phyloP scores from a whole-genome alignment of 2,329 filamentous ascomycete species.

The Penicillium sp. region DNA sequence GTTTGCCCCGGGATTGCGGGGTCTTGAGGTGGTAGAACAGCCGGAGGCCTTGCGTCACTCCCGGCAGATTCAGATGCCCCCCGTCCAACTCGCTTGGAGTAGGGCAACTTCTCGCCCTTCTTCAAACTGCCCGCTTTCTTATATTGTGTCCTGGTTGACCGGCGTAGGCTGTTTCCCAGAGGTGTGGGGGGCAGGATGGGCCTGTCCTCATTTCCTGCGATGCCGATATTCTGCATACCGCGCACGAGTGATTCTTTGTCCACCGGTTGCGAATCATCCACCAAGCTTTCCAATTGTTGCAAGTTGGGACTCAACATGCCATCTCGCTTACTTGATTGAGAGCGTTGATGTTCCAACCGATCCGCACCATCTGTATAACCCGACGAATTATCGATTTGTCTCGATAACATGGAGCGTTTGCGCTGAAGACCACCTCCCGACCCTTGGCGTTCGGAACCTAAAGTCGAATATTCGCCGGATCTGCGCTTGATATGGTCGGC shows the following conservation, averaged over 20 bases:
- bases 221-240: constrained; percentile 39
- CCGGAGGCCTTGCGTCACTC: constrained; percentile 34
- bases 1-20: constrained; percentile 28
- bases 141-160: constrained; percentile 88
- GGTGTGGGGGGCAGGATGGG: constrained; percentile 71
- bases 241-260: constrained; percentile 51
- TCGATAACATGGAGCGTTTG: constrained; percentile 92
- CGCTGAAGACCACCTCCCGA: constrained; percentile 58
- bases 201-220: constrained; percentile 56
- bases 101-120: constrained; percentile 64
- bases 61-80: constrained; percentile 52
- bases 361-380: constrained; percentile 79
- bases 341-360: constrained; percentile 63
- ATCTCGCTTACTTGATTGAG: constrained; percentile 43
- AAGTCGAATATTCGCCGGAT: constrained; percentile 61
- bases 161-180: constrained; percentile 68
- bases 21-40: constrained; percentile 28
- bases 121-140: constrained; percentile 70
- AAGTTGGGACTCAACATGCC: constrained; percentile 55
- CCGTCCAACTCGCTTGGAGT: constrained; percentile 62
- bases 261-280: constrained; percentile 65
- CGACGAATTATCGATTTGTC: constrained; percentile 70
- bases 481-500: constrained; percentile 80
- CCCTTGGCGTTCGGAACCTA: constrained; percentile 45
- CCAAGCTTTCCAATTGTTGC: constrained; percentile 65